These are phyloP conservation scores for Fennellomyces sp. DNA, from an alignment of 371 early-diverging fungal species.

Conservation along the genomic window DNA sequence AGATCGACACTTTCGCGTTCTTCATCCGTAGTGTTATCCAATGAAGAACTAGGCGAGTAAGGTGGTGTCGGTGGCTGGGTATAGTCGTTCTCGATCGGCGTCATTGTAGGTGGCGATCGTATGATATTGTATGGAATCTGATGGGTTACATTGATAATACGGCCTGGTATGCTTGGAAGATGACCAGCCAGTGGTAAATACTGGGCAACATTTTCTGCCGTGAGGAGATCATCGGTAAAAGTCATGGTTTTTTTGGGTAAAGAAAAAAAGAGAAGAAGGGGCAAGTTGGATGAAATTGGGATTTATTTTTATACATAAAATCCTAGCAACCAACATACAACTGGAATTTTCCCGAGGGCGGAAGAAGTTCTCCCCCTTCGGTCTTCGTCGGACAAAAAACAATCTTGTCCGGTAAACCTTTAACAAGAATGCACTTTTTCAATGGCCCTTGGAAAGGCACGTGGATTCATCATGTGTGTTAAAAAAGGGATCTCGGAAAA, in stretches of 20 bases:
- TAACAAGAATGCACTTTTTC: too few relatives aligned
- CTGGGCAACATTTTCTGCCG: conserved; percentile 49
- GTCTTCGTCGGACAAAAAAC: too few relatives aligned
- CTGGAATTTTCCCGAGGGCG: too few relatives aligned
- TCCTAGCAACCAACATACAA: too few relatives aligned
- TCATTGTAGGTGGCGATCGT: conserved; percentile 17
- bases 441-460: too few relatives aligned
- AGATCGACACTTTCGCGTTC: conserved; percentile 10
- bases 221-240: conserved; percentile 17
- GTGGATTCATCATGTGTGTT: background rate
- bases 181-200: conserved; percentile 43
- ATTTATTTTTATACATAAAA: too few relatives aligned
- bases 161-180: conserved; percentile 38
- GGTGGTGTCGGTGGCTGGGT: conserved; percentile 14
- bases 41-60: conserved; percentile 5
- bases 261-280: background rate
- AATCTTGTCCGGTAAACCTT: too few relatives aligned
- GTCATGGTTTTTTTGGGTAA: background rate
- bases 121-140: conserved; percentile 62
- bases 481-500: too few relatives aligned
- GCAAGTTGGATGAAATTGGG: background rate
- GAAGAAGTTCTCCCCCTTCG: too few relatives aligned
- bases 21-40: conserved; percentile 1
- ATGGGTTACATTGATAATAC: conserved; percentile 68
- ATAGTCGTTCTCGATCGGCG: background rate